Evolutionary conservation across 2,329 filamentous ascomycete genomes (phyloP).

Genomic region (Xylariaceae sp.): DNA sequence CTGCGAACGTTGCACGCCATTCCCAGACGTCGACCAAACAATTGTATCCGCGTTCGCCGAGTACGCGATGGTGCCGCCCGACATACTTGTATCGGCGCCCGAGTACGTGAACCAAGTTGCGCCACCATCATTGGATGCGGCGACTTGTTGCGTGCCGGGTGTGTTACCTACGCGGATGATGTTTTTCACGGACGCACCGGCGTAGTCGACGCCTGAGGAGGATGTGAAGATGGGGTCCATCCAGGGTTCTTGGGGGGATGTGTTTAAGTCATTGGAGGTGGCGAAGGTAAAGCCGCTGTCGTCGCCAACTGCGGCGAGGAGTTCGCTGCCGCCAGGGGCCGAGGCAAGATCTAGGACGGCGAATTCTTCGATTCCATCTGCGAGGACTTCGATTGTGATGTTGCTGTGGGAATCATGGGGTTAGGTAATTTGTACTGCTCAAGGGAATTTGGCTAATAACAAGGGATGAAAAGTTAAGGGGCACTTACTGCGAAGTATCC

Average conservation of each 20-base stretch:
- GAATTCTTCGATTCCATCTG: conserved; percentile 52
- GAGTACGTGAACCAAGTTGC: conserved; percentile 43
- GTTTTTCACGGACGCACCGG: conserved; percentile 41
- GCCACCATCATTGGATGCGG: conserved; percentile 47
- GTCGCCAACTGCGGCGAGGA: conserved; percentile 48
- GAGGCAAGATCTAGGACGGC: conserved; percentile 46
- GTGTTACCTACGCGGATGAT: conserved; percentile 48
- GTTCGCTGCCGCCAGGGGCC: conserved; percentile 45
- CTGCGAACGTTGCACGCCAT: conserved; percentile 40
- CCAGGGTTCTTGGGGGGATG: conserved; percentile 42
- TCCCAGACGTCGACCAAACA: conserved; percentile 41
- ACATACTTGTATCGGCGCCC: conserved; percentile 41
- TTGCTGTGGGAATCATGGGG: conserved; percentile 27
- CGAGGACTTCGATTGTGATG: conserved; percentile 46
- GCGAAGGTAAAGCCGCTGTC: conserved; percentile 48
- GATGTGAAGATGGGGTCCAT: conserved; percentile 43
- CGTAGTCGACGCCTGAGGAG: conserved; percentile 44
- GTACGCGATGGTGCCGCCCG: conserved; percentile 44
- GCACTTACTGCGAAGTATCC: conserved; percentile 35
- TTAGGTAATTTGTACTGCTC: neutral
- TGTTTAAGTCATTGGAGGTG: conserved; percentile 35
- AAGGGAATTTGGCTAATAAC: neutral
- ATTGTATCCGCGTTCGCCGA: conserved; percentile 48
- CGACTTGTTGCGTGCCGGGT: conserved; percentile 40
- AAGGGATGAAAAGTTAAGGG: neutral